A percentile compares a stretch with the other conserved stretches of the same genome.
phyloP scores from a whole-genome alignment of 106 monocot genomes.

The Chionographis japonica region DNA sequence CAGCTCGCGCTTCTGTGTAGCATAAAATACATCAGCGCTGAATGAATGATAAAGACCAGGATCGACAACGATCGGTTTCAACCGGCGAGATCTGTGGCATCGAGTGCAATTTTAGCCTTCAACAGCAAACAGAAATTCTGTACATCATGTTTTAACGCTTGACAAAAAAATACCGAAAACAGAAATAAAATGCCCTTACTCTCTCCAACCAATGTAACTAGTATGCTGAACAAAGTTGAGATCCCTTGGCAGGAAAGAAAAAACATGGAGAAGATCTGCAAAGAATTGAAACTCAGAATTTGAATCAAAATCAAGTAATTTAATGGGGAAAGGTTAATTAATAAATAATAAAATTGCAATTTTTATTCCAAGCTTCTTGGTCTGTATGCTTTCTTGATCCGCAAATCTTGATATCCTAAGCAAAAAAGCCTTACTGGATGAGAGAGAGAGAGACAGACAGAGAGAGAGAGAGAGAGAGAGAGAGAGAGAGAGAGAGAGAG shows the following conservation, averaged over 20 bases:
- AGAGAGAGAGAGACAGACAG: too few relatives aligned
- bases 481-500: too few relatives aligned
- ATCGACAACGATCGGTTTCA: constrained; percentile 83
- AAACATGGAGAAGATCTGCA: constrained; percentile 97
- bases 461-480: too few relatives aligned
- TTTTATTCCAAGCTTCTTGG: too few relatives aligned
- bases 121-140: not conserved
- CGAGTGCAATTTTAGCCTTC: not conserved
- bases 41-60: constrained; percentile 69
- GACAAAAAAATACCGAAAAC: not conserved
- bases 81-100: constrained; percentile 43
- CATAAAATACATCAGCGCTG: constrained; percentile 67
- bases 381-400: too few relatives aligned
- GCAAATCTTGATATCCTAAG: too few relatives aligned
- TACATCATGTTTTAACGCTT: not conserved
- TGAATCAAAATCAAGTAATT: too few relatives aligned
- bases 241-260: constrained; percentile 81
- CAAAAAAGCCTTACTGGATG: too few relatives aligned
- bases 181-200: constrained; percentile 36
- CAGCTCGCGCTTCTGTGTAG: constrained; percentile 82
- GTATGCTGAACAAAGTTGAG: constrained; percentile 89
- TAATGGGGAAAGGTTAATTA: too few relatives aligned
- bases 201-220: constrained; percentile 77
- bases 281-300: constrained; percentile 3
- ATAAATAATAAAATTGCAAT: too few relatives aligned